Base-by-base conservation (phyloP, 805 yeast genomes). In the Myxozyma udenii region DNA sequence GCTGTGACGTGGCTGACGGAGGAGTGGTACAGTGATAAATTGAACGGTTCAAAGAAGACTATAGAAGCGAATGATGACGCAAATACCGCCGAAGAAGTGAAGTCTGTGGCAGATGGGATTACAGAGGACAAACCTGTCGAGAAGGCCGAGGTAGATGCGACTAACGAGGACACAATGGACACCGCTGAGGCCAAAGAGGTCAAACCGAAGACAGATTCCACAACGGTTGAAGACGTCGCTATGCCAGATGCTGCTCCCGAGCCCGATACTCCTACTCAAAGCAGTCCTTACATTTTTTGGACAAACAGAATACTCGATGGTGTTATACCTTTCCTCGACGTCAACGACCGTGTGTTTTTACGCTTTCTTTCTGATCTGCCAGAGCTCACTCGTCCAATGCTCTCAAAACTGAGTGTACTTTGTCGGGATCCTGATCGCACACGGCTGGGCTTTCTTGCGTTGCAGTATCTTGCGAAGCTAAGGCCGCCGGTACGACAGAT, bases 1-100 rank as follows among this genome's bases (percentile, higher is more conserved):
- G 81, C 88, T 18, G 81, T 91, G 35, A 89, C 85, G 57, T 93
- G 99, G 99, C 71, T 93, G 49, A 90, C 85, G 62, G 98, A 93
- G 69, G 98, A 93, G 67, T 93, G 96, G 95, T 83, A 80, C 69
- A 73, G 79, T 44, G 86, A 83, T 63, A 70, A 63, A 50, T 77
- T 77, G 68, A 28, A 28, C 33, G 14, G 14, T 9, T 14, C 12
- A 28, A 9, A 9, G 33, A 51, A 75, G 73, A 53, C 61, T 24
- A n/a, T n/a, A n/a, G n/a, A n/a, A n/a, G n/a, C n/a, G n/a, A n/a
- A n/a, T n/a, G n/a, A n/a, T n/a, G n/a, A n/a, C n/a, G 12, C 33
- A 28, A 28, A 28, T 28, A 9, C 14, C 9, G 33, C 33, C 14
- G 14, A 9, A 59, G 53, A 58, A 14, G 16, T 14, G 12, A 28